A percentile compares a stretch with the other conserved stretches of the same genome.
Conservation (phyloP, 2,329 filamentous ascomycete genomes). For the Biscogniauxia sp. region DNA sequence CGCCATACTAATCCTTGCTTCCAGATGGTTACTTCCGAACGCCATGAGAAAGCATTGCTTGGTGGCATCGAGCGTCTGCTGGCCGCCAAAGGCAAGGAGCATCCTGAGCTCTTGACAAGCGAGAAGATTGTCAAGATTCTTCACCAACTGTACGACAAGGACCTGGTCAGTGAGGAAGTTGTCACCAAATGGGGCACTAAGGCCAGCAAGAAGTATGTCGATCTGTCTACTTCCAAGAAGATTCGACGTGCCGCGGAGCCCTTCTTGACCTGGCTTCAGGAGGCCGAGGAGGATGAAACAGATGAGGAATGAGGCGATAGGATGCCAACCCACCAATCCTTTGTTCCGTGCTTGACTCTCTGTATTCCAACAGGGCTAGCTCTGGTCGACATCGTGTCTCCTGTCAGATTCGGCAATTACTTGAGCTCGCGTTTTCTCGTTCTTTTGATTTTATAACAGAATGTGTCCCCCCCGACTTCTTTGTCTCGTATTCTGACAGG, state of each 20-base stretch:
- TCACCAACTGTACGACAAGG: conserved; percentile 85
- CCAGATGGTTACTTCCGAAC: conserved; percentile 81
- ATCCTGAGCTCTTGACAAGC: conserved; percentile 67
- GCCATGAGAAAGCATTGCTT: conserved; percentile 92
- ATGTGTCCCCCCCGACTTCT: background rate
- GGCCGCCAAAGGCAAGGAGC: conserved; percentile 66
- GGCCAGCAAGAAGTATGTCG: conserved; percentile 98
- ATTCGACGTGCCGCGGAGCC: conserved; percentile 91
- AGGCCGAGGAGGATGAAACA: conserved; percentile 72
- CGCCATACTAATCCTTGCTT: conserved; percentile 28
- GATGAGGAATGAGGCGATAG: conserved; percentile 46
- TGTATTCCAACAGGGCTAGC: background rate
- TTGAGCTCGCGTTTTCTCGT: background rate
- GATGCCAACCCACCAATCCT: background rate
- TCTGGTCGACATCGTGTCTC: background rate
- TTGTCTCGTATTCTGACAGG: background rate
- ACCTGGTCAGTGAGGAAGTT: conserved; percentile 83
- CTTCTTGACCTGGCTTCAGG: conserved; percentile 91
- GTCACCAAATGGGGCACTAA: conserved; percentile 89
- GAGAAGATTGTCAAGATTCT: conserved; percentile 81
- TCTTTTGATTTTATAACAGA: background rate
- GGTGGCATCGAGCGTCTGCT: conserved; percentile 94
- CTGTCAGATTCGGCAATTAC: background rate
- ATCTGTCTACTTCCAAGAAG: conserved; percentile 85
- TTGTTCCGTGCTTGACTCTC: background rate